phyloP scores from a whole-genome alignment of 345 rosid genomes.

The Ceriops tagal region DNA sequence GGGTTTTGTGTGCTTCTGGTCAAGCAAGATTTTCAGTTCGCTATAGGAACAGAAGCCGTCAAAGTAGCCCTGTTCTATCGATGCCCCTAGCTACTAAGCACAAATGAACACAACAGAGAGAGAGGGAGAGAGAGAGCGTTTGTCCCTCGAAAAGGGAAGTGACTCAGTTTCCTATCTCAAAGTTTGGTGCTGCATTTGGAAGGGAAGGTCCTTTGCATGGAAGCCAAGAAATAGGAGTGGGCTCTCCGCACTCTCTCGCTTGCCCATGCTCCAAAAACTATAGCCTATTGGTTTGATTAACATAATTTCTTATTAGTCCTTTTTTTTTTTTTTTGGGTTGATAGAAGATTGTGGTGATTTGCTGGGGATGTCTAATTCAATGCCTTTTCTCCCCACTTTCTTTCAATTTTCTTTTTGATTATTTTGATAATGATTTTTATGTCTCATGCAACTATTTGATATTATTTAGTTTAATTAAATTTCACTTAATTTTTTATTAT shows the following conservation, averaged over 20 bases:
- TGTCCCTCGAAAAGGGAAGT: background rate
- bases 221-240: background rate
- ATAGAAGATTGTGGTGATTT: background rate
- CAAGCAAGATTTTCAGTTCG: constrained; percentile 10
- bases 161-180: background rate
- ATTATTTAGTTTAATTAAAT: no score
- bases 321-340: background rate
- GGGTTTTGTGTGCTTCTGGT: constrained; percentile 2
- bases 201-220: constrained; percentile 9
- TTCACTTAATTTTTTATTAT: no score
- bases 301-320: background rate
- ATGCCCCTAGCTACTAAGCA: background rate
- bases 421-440: no score
- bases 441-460: no score
- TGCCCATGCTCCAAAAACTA: background rate
- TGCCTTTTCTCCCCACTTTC: no score
- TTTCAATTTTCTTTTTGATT: no score
- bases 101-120: background rate
- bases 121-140: background rate
- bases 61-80: background rate
- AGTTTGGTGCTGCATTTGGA: background rate
- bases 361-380: no score
- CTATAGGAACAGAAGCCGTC: background rate
- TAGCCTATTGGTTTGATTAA: background rate
- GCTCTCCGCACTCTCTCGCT: background rate